phyloP scores from a whole-genome alignment of 495 filamentous ascomycete genomes.

The Aspergillus baeticus region DNA sequence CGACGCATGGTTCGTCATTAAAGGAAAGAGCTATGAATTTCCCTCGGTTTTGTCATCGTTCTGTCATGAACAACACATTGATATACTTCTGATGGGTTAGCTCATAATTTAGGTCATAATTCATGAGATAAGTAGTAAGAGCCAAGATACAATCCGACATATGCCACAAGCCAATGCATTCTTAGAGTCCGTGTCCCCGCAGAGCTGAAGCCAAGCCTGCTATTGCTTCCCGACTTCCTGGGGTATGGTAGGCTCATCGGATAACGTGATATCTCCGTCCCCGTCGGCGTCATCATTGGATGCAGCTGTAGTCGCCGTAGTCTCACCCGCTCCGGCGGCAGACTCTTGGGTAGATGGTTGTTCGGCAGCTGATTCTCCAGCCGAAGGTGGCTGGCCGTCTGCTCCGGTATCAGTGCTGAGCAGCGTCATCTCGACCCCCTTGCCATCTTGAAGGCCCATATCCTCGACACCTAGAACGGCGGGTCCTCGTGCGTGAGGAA shows the following conservation, averaged over 20 bases:
- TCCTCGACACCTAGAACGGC: conserved; percentile 82
- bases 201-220: not conserved
- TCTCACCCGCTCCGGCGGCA: not conserved
- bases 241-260: conserved; percentile 23
- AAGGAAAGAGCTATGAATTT: no score
- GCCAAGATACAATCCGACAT: not conserved
- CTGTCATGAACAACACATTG: no score
- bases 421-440: conserved; percentile 44
- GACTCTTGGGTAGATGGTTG: not conserved
- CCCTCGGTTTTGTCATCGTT: no score
- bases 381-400: conserved; percentile 3
- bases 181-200: not conserved
- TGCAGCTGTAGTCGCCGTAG: not conserved
- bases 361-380: not conserved
- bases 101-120: conserved; percentile 27
- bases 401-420: conserved; percentile 15
- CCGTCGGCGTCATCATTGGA: conserved; percentile 23
- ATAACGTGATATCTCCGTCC: conserved; percentile 45
- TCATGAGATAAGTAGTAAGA: conserved; percentile 20
- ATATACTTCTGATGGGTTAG: not conserved
- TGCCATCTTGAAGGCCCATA: conserved; percentile 72
- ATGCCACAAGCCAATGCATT: not conserved
- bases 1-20: no score
- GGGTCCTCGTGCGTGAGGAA: conserved; percentile 79
- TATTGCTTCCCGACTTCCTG: not conserved